A percentile compares a stretch with the other conserved stretches of the same genome.
Evolutionary conservation across 805 yeast genomes (phyloP).

Genomic region (Diddensiella caesifluorescens): DNA sequence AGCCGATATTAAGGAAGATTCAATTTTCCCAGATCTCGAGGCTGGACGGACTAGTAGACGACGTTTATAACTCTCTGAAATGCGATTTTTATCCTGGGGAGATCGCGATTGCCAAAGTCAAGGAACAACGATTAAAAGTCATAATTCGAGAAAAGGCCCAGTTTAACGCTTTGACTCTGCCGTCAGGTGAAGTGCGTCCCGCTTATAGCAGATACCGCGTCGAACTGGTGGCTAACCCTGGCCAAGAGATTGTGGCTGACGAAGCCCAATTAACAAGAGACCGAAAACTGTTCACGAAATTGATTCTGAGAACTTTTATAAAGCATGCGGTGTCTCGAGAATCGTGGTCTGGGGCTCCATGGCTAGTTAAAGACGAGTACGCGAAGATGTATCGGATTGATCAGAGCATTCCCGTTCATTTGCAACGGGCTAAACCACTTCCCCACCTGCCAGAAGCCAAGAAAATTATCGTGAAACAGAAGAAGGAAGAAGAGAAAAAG

Average conservation of each 20-base stretch:
- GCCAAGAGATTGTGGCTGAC: constrained; percentile 62
- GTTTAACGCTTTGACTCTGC: constrained; percentile 38
- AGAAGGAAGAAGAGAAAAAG: background rate
- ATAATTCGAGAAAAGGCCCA: constrained; percentile 81
- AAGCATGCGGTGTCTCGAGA: constrained; percentile 74
- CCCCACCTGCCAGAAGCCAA: constrained; percentile 3
- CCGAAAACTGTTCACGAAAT: constrained; percentile 80
- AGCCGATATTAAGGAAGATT: constrained; percentile 79
- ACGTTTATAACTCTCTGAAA: constrained; percentile 70
- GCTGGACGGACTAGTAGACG: constrained; percentile 82
- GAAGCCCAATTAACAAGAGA: constrained; percentile 74
- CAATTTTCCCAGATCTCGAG: constrained; percentile 80
- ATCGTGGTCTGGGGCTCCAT: constrained; percentile 85
- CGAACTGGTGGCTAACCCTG: constrained; percentile 43
- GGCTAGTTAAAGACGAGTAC: constrained; percentile 81
- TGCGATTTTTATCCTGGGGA: constrained; percentile 91
- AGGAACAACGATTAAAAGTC: constrained; percentile 46
- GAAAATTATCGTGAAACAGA: constrained; percentile 1
- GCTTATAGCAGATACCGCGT: constrained; percentile 69
- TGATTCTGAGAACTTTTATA: constrained; percentile 82
- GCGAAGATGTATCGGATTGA: constrained; percentile 63
- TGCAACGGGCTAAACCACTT: constrained; percentile 11
- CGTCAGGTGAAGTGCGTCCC: constrained; percentile 38
- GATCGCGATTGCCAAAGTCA: constrained; percentile 53
- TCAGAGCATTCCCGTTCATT: constrained; percentile 25